Evolutionary conservation across 164 flowering plant genomes (phyloP).

Genomic region (Berberis thunbergii): DNA sequence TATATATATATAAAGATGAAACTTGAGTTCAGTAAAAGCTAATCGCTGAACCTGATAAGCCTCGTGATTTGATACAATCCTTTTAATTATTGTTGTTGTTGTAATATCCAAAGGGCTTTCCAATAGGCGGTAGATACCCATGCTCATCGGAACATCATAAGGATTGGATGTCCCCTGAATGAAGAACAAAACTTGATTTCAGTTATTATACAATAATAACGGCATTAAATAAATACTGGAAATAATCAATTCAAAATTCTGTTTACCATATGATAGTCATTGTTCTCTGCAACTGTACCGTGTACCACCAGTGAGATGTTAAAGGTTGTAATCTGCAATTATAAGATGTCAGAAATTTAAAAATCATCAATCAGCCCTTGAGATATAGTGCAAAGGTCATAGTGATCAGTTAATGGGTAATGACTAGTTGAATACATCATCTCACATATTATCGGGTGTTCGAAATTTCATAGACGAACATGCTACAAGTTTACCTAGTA

Average conservation of each 20-base stretch:
- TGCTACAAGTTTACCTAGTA: no score
- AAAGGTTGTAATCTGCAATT: conserved; percentile 78
- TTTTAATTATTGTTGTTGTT: conserved; percentile 76
- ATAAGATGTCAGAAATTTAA: conserved; percentile 4
- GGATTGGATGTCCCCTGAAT: conserved; percentile 55
- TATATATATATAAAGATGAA: neutral
- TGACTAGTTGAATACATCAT: no score
- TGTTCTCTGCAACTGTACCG: conserved; percentile 85
- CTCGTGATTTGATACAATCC: conserved; percentile 91
- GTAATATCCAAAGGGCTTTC: conserved; percentile 88
- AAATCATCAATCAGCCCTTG: neutral
- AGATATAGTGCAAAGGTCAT: no score
- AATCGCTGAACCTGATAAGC: conserved; percentile 63
- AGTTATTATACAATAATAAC: conserved; percentile 8
- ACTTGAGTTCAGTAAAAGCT: neutral
- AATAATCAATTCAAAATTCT: neutral
- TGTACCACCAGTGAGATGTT: conserved; percentile 90
- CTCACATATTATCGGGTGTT: no score
- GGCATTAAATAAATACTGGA: neutral
- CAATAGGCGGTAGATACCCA: conserved; percentile 62
- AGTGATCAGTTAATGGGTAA: no score
- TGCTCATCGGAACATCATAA: conserved; percentile 69
- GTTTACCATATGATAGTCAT: conserved; percentile 64
- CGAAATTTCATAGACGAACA: no score
- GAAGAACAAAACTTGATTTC: neutral